Base-by-base conservation (phyloP, 2,329 filamentous ascomycete genomes). In the Botrytis paeoniae region DNA sequence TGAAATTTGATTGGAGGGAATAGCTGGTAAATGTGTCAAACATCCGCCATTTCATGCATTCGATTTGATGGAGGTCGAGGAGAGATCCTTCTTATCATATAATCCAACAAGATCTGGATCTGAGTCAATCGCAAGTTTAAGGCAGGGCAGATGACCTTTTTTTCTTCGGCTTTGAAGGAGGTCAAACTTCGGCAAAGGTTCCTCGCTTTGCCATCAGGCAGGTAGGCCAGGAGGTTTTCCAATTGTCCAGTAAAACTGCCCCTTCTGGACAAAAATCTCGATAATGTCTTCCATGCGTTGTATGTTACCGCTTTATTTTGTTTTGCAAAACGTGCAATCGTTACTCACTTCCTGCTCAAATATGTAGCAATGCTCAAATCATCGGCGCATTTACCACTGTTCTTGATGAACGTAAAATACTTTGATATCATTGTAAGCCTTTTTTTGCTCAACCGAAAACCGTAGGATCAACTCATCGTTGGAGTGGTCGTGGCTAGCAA, bases 11-110 rank as follows among this genome's bases (percentile, higher is more conserved):
- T 25, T 41, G 39, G 35, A 39, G 22, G 32, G n/a, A 6, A 22
- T 54, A 41, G 20, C 48, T 54, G n/a, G 70, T 43, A 66, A 71
- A 66, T 51, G 39, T 51, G 43, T 66, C 45, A 32, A 71, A 43
- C 60, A 29, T 35, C 39, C 41, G 61, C n/a, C 29, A n/a, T 65
- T 51, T 45, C 35, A 63, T 61, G 41, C 35, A 18, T 45, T 64
- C n/a, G 43, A 32, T 65, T 8, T 64, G 32, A 51, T 39, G 25
- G 1, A n/a, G 22, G n/a, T 35, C 45, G n/a, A 16, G 45, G 35
- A n/a, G 37, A 57, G n/a, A 63, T n/a, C 41, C 14, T 71, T 4
- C 37, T 65, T 64, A 65, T 57, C 69, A 51, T 65, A 57, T 35
- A 29, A 35, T 54, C 43, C 69, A 71, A 63, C 35, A 41, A 32